A percentile compares a stretch with the other conserved stretches of the same genome.
These are phyloP conservation scores for Lagenidium sp. DNA, from an alignment of 352 stramenopile species.

Conservation along the genomic window DNA sequence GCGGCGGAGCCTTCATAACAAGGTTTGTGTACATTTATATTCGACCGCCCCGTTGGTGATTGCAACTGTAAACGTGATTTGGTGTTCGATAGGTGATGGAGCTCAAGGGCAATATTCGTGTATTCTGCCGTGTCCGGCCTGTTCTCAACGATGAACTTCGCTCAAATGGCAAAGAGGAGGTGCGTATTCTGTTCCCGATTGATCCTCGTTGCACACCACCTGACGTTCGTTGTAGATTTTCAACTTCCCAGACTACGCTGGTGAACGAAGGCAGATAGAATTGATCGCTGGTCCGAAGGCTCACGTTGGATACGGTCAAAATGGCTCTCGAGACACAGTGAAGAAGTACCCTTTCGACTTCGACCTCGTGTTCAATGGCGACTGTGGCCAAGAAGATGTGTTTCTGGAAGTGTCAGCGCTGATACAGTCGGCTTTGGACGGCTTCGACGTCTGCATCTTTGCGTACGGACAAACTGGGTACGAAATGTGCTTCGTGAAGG, in stretches of 20 bases:
- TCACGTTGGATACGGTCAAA: slow-evolving; percentile 70
- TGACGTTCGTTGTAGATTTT: slow-evolving; percentile 41
- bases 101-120: slow-evolving; percentile 95
- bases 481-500: neutral
- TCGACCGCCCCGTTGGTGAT: neutral
- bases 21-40: slow-evolving; percentile 15
- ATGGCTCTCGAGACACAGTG: slow-evolving; percentile 28
- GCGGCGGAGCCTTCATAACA: slow-evolving; percentile 77
- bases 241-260: slow-evolving; percentile 57
- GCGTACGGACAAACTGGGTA: slow-evolving; percentile 85
- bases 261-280: slow-evolving; percentile 64
- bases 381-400: slow-evolving; percentile 91
- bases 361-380: slow-evolving; percentile 94
- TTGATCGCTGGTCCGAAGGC: slow-evolving; percentile 49
- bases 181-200: slow-evolving; percentile 7
- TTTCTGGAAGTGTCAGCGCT: slow-evolving; percentile 95
- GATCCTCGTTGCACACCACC: neutral
- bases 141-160: slow-evolving; percentile 60
- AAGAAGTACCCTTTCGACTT: slow-evolving; percentile 95
- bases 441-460: slow-evolving; percentile 96
- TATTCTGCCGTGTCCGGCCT: slow-evolving; percentile 93
- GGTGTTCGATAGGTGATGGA: slow-evolving; percentile 83
- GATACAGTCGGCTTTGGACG: slow-evolving; percentile 92
- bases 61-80: neutral
- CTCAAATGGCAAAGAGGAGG: slow-evolving; percentile 30